phyloP scores from a whole-genome alignment of 208 protist species.

The Acanthamoeba royreba region DNA sequence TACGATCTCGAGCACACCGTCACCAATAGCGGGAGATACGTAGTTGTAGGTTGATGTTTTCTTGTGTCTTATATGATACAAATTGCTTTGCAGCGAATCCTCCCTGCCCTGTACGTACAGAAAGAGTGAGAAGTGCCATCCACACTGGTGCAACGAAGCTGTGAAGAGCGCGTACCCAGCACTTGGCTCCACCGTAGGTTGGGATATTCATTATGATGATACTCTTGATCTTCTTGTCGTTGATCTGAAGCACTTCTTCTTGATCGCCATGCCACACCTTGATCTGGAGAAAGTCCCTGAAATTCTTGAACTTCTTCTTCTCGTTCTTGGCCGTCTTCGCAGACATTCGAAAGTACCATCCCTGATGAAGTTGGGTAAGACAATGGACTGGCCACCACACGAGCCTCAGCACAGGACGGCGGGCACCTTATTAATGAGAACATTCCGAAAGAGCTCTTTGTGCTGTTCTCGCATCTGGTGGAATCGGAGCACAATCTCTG shows the following conservation, averaged over 20 bases:
- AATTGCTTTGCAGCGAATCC: neutral
- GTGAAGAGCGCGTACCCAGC: too few species aligned
- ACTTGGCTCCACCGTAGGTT: slow-evolving; percentile 12
- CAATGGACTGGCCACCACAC: too few species aligned
- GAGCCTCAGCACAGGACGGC: too few species aligned
- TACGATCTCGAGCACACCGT: slow-evolving; percentile 17
- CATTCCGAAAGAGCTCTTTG: slow-evolving; percentile 65
- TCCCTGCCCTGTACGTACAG: neutral
- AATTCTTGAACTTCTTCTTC: neutral
- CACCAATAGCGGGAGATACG: neutral
- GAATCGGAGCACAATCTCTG: slow-evolving; percentile 72
- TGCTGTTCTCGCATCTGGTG: slow-evolving; percentile 67
- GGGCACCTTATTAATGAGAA: slow-evolving; percentile 73
- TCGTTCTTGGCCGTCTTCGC: neutral
- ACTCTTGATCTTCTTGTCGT: neutral
- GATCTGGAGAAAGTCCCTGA: neutral
- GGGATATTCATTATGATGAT: slow-evolving; percentile 39
- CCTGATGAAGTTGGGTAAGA: too few species aligned
- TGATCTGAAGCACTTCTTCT: neutral
- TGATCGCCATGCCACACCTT: neutral
- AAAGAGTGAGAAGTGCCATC: too few species aligned
- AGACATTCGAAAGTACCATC: neutral
- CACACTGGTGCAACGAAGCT: too few species aligned
- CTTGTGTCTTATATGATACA: neutral
- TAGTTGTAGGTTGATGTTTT: neutral